These are phyloP conservation scores for Chlorella sp. DNA, from an alignment of 139 green algal species.

Conservation along the genomic window DNA sequence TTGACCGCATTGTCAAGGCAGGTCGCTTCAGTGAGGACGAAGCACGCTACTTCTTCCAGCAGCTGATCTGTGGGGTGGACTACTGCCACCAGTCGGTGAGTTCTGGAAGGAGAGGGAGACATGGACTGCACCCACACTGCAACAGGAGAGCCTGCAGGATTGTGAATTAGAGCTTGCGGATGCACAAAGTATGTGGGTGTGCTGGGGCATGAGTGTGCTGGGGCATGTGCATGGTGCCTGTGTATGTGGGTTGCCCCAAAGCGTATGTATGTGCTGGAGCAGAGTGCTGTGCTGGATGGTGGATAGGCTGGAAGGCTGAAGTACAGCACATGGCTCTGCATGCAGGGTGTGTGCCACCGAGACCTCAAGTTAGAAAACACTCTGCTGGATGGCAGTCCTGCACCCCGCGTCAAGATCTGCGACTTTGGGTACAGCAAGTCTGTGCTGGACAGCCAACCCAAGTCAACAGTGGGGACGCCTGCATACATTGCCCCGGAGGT, in stretches of 20 bases:
- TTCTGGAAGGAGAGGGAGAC: background rate
- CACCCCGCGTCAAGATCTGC: constrained; percentile 91
- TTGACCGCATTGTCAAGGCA: constrained; percentile 89
- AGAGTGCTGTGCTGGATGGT: background rate
- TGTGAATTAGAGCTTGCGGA: background rate
- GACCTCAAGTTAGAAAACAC: constrained; percentile 99
- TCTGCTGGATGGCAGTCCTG: constrained; percentile 82
- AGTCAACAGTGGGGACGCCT: constrained; percentile 97
- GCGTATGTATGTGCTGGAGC: background rate
- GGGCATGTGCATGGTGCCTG: background rate
- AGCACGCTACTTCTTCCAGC: constrained; percentile 95
- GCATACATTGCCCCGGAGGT: constrained; percentile 47
- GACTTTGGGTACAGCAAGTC: constrained; percentile 91
- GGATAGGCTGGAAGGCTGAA: no score
- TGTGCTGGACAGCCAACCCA: constrained; percentile 89
- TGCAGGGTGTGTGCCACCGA: constrained; percentile 69
- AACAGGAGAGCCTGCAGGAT: background rate
- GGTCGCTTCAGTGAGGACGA: constrained; percentile 94
- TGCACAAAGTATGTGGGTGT: background rate
- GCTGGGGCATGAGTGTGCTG: no score
- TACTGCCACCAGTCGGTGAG: constrained; percentile 90
- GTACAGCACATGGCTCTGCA: no score
- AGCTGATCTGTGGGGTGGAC: constrained; percentile 66
- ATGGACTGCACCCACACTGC: background rate
- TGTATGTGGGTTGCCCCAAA: background rate